These are phyloP conservation scores for Sonneratia alba DNA, from an alignment of 345 rosid species.

Conservation along the genomic window DNA sequence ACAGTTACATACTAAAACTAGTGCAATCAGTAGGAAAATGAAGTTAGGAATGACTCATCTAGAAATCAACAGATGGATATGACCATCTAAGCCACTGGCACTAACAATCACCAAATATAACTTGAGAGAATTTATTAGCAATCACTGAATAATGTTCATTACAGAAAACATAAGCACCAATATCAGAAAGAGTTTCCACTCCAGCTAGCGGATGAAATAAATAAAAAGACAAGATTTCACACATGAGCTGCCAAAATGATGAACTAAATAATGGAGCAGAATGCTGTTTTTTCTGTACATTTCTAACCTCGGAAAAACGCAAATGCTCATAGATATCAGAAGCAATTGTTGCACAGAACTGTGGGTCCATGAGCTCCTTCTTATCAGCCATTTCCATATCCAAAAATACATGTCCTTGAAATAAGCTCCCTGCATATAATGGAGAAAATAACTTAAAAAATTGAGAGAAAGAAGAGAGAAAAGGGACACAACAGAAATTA, in stretches of 20 bases:
- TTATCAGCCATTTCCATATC: conserved; percentile 43
- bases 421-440: conserved; percentile 7
- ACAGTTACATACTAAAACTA: neutral
- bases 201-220: neutral
- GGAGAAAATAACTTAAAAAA: neutral
- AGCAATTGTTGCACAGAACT: conserved; percentile 64
- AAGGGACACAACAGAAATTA: too few relatives aligned
- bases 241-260: neutral
- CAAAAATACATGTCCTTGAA: conserved; percentile 38
- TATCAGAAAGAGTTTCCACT: neutral
- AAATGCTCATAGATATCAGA: conserved; percentile 44
- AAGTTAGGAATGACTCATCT: neutral
- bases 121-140: neutral
- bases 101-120: neutral
- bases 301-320: conserved; percentile 62
- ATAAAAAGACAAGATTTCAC: neutral
- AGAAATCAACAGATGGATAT: neutral
- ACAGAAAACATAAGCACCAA: neutral
- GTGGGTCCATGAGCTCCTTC: conserved; percentile 49
- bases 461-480: neutral
- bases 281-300: neutral
- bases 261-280: neutral
- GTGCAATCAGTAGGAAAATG: neutral
- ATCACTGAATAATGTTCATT: neutral
- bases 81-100: neutral